Percentiles rank a stretch among this genome's conserved stretches.
Evolutionary conservation across 768 basidiomycete species (phyloP).

Genomic region (Trametes cubensis): DNA sequence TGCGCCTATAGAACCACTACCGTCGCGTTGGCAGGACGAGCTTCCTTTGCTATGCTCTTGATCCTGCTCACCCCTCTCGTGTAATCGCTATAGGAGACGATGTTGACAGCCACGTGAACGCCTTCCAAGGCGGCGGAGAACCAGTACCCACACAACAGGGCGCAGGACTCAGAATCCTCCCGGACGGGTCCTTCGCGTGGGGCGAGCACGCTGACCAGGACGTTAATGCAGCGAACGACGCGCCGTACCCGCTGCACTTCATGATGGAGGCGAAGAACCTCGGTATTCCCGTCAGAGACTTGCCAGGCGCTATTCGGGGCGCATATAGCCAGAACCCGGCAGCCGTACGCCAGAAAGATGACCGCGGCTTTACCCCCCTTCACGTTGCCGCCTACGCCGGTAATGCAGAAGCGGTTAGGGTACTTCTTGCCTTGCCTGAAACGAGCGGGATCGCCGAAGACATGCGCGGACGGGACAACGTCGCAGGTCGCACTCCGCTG

Average conservation of each 20-base stretch:
- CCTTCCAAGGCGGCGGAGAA: not conserved
- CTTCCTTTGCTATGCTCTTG: conserved; percentile 20
- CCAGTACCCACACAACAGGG: not conserved
- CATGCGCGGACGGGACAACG: conserved; percentile 6
- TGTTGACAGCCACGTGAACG: not conserved
- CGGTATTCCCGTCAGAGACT: not conserved
- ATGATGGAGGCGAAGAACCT: not conserved
- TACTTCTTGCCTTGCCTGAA: conserved; percentile 13
- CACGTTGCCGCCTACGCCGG: conserved; percentile 16
- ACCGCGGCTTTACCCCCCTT: conserved; percentile 21
- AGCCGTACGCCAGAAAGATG: conserved; percentile 9
- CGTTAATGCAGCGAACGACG: not conserved
- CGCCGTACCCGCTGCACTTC: conserved; percentile 18
- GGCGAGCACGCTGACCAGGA: not conserved
- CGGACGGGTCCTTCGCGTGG: not conserved
- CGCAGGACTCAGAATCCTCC: not conserved
- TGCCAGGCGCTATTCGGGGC: not conserved
- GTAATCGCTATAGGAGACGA: conserved; percentile 14
- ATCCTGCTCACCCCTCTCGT: conserved; percentile 24
- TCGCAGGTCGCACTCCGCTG: conserved; percentile 14
- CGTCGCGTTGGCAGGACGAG: conserved; percentile 26
- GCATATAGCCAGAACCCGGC: conserved; percentile 4
- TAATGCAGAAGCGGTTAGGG: conserved; percentile 3
- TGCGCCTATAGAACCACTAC: conserved; percentile 21
- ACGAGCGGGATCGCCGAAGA: conserved; percentile 2